These are phyloP conservation scores for Naematelia aurantialba DNA, from an alignment of 768 basidiomycete genomes.

Conservation along the genomic window DNA sequence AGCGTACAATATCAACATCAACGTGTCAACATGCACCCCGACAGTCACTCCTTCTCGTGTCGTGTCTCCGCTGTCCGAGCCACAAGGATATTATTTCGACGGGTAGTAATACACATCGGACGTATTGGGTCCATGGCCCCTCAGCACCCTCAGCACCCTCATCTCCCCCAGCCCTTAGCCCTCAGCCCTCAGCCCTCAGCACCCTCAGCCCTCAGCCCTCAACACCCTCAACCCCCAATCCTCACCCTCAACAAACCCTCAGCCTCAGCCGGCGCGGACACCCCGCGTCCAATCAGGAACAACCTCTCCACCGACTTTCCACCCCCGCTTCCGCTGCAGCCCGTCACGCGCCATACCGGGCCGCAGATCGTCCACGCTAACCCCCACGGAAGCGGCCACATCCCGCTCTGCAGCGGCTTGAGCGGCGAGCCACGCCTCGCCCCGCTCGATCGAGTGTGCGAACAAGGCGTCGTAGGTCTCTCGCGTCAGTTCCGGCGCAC, in stretches of 20 bases:
- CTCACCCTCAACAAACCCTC: not conserved
- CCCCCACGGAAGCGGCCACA: slow-evolving; percentile 24
- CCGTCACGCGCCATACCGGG: slow-evolving; percentile 30
- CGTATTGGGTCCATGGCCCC: no score
- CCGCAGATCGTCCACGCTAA: slow-evolving; percentile 31
- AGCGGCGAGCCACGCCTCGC: slow-evolving; percentile 52
- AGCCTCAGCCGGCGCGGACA: slow-evolving; percentile 1
- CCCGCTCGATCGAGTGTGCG: slow-evolving; percentile 13
- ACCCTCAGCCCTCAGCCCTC: no score
- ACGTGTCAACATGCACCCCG: no score
- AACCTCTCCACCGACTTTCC: slow-evolving; percentile 21
- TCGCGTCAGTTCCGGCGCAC: slow-evolving; percentile 72
- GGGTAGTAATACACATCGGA: no score
- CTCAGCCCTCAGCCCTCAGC: no score
- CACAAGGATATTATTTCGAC: no score
- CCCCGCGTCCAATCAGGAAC: slow-evolving; percentile 25
- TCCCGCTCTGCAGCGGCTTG: slow-evolving; percentile 22
- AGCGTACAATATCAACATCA: no score
- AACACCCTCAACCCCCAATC: no score
- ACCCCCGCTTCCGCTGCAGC: slow-evolving; percentile 29
- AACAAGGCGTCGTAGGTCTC: slow-evolving; percentile 75
- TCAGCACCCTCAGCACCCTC: no score
- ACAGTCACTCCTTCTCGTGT: no score
- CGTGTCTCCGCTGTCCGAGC: no score
- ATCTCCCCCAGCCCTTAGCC: no score